Evolutionary conservation across 176 grass and related monocot species (phyloP).

Genomic region (Rhynchospora breviuscula): DNA sequence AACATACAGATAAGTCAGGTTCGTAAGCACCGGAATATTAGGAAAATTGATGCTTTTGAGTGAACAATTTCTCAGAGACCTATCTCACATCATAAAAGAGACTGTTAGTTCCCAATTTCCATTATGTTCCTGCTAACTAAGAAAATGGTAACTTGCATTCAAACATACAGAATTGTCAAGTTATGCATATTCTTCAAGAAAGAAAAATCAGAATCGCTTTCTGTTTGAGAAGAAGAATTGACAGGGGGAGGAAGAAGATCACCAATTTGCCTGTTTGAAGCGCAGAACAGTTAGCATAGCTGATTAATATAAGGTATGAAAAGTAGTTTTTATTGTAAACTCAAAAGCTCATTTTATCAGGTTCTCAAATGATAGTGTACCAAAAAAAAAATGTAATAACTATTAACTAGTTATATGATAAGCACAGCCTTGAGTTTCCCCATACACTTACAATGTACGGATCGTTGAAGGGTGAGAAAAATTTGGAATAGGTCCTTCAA

Average conservation of each 20-base stretch:
- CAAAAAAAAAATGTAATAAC: not conserved
- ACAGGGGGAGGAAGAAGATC: not conserved
- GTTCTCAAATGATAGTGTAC: not conserved
- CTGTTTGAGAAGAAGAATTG: not conserved
- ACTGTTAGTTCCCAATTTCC: not conserved
- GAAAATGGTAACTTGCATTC: not conserved
- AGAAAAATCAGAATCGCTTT: conserved; percentile 19
- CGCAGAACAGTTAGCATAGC: not conserved
- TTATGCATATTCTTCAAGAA: conserved; percentile 19
- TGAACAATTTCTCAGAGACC: conserved; percentile 27
- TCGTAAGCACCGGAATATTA: not conserved
- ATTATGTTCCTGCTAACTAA: not conserved
- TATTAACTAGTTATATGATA: not conserved
- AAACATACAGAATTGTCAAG: conserved; percentile 19
- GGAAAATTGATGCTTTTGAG: not conserved
- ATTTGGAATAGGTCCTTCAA: not conserved
- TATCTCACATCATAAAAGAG: conserved; percentile 12
- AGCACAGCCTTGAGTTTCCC: not conserved
- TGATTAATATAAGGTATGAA: not conserved
- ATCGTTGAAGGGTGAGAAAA: not conserved
- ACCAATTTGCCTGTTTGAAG: conserved; percentile 20
- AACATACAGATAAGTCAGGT: conserved; percentile 14
- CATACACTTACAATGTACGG: conserved; percentile 8
- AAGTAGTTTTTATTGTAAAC: too few relatives aligned
- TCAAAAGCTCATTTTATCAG: not conserved